Evolutionary conservation across 805 yeast species (phyloP).

Genomic region (Pichia paraexigua): DNA sequence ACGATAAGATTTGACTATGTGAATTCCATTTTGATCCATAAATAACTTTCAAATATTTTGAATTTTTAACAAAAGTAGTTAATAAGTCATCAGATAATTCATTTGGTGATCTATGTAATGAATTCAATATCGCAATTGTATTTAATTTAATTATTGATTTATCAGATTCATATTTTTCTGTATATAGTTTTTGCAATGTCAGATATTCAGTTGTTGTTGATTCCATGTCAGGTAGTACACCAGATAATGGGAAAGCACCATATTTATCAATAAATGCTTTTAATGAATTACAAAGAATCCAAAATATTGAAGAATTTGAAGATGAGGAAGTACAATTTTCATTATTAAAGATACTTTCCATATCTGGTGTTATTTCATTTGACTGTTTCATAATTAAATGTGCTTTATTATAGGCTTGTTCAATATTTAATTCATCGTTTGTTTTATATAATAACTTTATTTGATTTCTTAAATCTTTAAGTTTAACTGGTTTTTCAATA

Average conservation of each 20-base stretch:
- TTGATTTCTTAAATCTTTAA: conserved; percentile 9
- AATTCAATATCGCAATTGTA: conserved; percentile 22
- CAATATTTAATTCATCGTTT: conserved; percentile 30
- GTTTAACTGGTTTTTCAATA: conserved; percentile 26
- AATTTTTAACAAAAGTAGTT: conserved; percentile 53
- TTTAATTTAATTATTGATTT: conserved; percentile 28
- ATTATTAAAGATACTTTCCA: conserved; percentile 22
- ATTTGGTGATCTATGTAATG: conserved; percentile 22
- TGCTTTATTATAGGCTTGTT: conserved; percentile 31
- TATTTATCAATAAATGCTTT: conserved; percentile 37
- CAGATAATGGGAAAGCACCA: conserved; percentile 56
- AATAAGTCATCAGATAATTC: conserved; percentile 31
- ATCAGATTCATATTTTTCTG: conserved; percentile 47
- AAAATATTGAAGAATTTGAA: conserved; percentile 36
- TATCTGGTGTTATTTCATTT: conserved; percentile 25
- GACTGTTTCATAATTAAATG: conserved; percentile 36
- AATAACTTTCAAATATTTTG: conserved; percentile 39
- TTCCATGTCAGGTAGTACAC: conserved; percentile 83
- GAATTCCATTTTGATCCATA: conserved; percentile 4
- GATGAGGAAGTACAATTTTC: conserved; percentile 1
- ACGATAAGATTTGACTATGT: neutral
- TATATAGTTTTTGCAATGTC: conserved; percentile 48
- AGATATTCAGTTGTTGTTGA: conserved; percentile 61
- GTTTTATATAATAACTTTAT: conserved; percentile 10
- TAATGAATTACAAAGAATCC: conserved; percentile 55